phyloP scores from a whole-genome alignment of 2,329 filamentous ascomycete species.

The Nannizziopsis arthrosporioides region DNA sequence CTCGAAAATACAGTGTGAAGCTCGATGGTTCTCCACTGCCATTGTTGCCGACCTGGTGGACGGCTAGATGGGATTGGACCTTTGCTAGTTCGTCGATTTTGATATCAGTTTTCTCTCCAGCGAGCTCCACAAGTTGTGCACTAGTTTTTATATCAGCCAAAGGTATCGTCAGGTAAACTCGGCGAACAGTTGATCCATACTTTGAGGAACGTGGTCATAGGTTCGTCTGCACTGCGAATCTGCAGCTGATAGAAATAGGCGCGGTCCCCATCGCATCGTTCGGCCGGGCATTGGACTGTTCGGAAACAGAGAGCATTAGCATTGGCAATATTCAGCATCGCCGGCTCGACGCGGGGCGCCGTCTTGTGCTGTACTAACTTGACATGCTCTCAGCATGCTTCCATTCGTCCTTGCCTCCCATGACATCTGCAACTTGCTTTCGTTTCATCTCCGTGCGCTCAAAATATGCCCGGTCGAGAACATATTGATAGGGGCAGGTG shows the following conservation, averaged over 20 bases:
- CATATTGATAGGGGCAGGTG: slow-evolving; percentile 85
- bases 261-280: slow-evolving; percentile 67
- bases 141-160: slow-evolving; percentile 20
- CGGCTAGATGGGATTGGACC: not conserved
- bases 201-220: slow-evolving; percentile 94
- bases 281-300: slow-evolving; percentile 66
- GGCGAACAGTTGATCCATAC: slow-evolving; percentile 34
- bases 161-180: not conserved
- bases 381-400: slow-evolving; percentile 78
- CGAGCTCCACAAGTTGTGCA: slow-evolving; percentile 36
- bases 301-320: slow-evolving; percentile 2
- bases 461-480: slow-evolving; percentile 67
- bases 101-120: slow-evolving; percentile 39
- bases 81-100: not conserved
- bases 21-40: not conserved
- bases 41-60: not conserved
- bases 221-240: slow-evolving; percentile 95
- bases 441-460: slow-evolving; percentile 69
- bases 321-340: not conserved
- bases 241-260: slow-evolving; percentile 95
- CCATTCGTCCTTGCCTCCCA: slow-evolving; percentile 80
- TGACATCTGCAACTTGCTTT: slow-evolving; percentile 79
- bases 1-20: not conserved
- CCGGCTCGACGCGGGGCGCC: not conserved
- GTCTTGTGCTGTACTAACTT: slow-evolving; percentile 31